Evolutionary conservation across 768 basidiomycete species (phyloP).

Genomic region (Lactarius akahatsu): DNA sequence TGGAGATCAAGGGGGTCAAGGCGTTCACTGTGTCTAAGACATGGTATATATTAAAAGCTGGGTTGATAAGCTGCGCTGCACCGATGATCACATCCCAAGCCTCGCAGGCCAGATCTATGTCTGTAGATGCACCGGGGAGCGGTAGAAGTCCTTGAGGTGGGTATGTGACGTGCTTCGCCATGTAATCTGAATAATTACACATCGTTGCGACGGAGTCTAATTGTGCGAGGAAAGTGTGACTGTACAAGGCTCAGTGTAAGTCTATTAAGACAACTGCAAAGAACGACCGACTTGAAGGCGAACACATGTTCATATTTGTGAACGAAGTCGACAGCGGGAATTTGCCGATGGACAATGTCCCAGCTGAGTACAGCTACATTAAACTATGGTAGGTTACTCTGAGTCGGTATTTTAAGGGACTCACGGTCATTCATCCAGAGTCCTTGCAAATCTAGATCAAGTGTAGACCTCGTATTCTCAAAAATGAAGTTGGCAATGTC

Average conservation of each 20-base stretch:
- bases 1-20: neutral
- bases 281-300: conserved; percentile 58
- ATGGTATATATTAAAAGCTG: conserved; percentile 74
- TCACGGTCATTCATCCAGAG: conserved; percentile 73
- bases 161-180: conserved; percentile 60
- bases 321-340: conserved; percentile 73
- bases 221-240: conserved; percentile 59
- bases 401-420: conserved; percentile 30
- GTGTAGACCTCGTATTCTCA: conserved; percentile 44
- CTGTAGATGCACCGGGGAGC: conserved; percentile 57
- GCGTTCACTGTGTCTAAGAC: conserved; percentile 62
- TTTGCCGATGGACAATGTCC: conserved; percentile 62
- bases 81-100: conserved; percentile 66
- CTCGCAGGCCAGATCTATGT: conserved; percentile 54
- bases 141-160: conserved; percentile 69
- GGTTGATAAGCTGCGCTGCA: conserved; percentile 61
- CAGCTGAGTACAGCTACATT: conserved; percentile 55
- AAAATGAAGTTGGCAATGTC: conserved; percentile 78
- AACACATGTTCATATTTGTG: conserved; percentile 71
- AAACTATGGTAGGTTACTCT: neutral
- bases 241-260: conserved; percentile 30
- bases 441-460: conserved; percentile 63
- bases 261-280: neutral
- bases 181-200: conserved; percentile 68
- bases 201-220: conserved; percentile 50